Base-by-base conservation (phyloP, 208 protist species). In the Herpetomonas samuelpessoai region DNA sequence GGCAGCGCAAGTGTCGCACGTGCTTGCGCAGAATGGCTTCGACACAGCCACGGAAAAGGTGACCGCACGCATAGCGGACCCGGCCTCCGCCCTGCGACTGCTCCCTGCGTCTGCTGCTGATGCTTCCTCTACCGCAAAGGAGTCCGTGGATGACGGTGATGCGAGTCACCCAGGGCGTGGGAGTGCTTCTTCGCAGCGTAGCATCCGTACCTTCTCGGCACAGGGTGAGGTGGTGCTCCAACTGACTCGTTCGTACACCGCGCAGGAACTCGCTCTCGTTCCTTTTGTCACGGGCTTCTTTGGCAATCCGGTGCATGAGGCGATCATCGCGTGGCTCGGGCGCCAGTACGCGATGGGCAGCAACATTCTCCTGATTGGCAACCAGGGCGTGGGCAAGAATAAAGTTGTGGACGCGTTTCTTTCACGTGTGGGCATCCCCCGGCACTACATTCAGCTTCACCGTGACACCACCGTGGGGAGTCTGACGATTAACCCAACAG, bases 361-460 rank as follows among this genome's bases (percentile, higher is more conserved):
- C 62, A 93, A 91, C 51, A 76, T 97, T 25, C 83, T 98, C 7
- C 82, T 98, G 25, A 95, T 98, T 26, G 96, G 96, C 49, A 97
- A 96, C 57, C 97, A 98, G 57, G 89, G 95, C 21, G 92, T 97
- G 25, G 97, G 97, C 27, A 98, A 98, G 75, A 98, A 98, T 79
- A 98, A 98, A 71, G 77, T 98, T 46, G 81, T 91, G 30, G 97
- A 98, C 65, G 67, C 86, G 4, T 89, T 98, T 56, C 75, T 98
- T 2, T 65, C 90, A n/a, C 81, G 96, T 1, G 65, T 98, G 19
- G 56, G 68, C 29, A 59, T 85, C 21, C 89, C 93, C 19, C 77
- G 97, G 2, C 90, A 98, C 68, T 98, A 98, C 69, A 86, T 98
- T 39, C 97, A 98, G 68, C 91, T 98, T 1, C 97, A 98, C 78